Conservation (phyloP, 1,284 basidiomycete species). For the Thelephora terrestris region DNA sequence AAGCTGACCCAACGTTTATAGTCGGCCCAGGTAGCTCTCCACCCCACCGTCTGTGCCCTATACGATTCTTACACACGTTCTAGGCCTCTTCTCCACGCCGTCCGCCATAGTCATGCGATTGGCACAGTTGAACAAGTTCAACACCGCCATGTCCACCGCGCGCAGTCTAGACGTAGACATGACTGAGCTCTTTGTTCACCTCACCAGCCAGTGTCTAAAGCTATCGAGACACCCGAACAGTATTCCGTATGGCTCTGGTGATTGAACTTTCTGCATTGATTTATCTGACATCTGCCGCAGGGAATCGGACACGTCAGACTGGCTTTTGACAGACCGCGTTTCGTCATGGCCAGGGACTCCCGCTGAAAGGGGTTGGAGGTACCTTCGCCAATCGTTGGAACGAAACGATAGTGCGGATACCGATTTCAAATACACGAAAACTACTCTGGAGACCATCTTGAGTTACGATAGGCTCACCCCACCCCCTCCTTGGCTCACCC, state of each 20-base stretch:
- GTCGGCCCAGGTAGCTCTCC: conserved; percentile 32
- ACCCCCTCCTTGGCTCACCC: conserved; percentile 77
- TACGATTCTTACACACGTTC: background rate
- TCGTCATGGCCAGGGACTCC: conserved; percentile 77
- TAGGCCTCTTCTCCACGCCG: conserved; percentile 59
- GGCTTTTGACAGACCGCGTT: conserved; percentile 75
- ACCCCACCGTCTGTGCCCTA: conserved; percentile 6
- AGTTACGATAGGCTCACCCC: conserved; percentile 49
- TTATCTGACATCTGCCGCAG: conserved; percentile 23
- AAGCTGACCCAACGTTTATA: conserved; percentile 41
- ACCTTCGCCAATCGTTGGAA: conserved; percentile 71
- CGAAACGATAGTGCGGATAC: conserved; percentile 70
- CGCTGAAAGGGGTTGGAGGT: conserved; percentile 80
- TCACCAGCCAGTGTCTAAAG: conserved; percentile 75
- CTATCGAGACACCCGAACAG: conserved; percentile 50
- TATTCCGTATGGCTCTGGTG: conserved; percentile 14
- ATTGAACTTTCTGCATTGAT: background rate
- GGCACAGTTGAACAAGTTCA: conserved; percentile 73
- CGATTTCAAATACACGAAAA: conserved; percentile 67
- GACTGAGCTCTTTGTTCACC: conserved; percentile 72
- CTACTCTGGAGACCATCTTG: conserved; percentile 69
- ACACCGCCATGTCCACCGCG: conserved; percentile 72
- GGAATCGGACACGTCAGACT: conserved; percentile 59
- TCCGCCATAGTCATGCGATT: conserved; percentile 73
- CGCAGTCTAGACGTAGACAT: conserved; percentile 76